Evolutionary conservation across 495 filamentous ascomycete genomes (phyloP).

Genomic region (Ascodesmis nigricans): DNA sequence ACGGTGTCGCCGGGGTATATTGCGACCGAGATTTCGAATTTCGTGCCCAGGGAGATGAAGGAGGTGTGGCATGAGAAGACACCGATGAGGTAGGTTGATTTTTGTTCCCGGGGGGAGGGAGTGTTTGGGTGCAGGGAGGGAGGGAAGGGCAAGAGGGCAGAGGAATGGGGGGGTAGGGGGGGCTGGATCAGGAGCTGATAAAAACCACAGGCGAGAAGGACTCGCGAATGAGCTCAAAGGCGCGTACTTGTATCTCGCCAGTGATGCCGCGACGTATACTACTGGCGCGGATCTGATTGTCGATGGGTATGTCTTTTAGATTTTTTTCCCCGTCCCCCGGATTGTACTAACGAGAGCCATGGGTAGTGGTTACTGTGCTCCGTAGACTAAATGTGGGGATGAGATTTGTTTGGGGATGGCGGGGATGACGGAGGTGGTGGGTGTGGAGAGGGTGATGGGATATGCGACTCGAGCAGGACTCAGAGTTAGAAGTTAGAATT

Average conservation of each 20-base stretch:
- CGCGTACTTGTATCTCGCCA: constrained; percentile 68
- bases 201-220: constrained; percentile 35
- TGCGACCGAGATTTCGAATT: constrained; percentile 57
- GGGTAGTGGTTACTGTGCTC: constrained; percentile 19
- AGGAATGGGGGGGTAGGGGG: neutral
- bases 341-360: neutral
- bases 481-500: no score
- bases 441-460: no score
- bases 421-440: no score
- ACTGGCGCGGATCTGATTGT: constrained; percentile 59
- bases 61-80: constrained; percentile 58
- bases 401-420: no score
- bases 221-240: constrained; percentile 65
- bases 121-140: neutral
- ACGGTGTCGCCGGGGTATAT: constrained; percentile 74
- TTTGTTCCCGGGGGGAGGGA: no score
- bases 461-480: no score
- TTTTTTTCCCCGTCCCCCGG: neutral
- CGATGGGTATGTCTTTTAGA: constrained; percentile 35
- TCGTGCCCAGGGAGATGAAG: constrained; percentile 48
- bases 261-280: constrained; percentile 63
- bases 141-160: no score
- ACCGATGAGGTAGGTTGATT: constrained; percentile 44
- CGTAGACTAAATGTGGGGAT: no score
- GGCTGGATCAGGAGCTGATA: constrained; percentile 8